Percentiles rank a stretch among this genome's conserved stretches.
Conservation (phyloP, 148 eudicot genomes). For the Diospyros lotus region DNA sequence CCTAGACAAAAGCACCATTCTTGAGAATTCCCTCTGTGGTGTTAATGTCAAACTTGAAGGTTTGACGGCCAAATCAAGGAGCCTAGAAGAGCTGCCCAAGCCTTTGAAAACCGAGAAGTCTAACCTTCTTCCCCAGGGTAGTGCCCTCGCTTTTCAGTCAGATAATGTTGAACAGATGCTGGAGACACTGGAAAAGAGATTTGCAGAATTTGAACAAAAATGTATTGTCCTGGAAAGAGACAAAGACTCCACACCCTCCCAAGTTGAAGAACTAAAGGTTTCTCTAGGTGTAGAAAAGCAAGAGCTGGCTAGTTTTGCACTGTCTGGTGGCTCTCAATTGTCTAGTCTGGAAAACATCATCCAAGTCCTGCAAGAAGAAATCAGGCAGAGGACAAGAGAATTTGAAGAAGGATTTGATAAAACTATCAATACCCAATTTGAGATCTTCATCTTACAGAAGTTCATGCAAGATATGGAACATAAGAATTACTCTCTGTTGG, state of each 20-base stretch:
- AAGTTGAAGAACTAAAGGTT: constrained; percentile 53
- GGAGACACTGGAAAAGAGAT: constrained; percentile 58
- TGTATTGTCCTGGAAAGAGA: constrained; percentile 63
- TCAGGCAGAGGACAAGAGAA: constrained; percentile 55
- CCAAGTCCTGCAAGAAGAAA: constrained; percentile 63
- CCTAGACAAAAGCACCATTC: constrained; percentile 57
- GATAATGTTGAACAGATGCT: constrained; percentile 64
- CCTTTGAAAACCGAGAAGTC: constrained; percentile 60
- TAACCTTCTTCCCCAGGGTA: constrained; percentile 60
- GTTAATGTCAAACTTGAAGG: constrained; percentile 78
- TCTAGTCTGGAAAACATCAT: constrained; percentile 60
- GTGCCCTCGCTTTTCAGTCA: constrained; percentile 46
- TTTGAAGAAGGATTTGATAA: constrained; percentile 85
- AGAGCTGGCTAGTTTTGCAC: constrained; percentile 39
- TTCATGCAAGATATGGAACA: constrained; percentile 91
- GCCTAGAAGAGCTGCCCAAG: constrained; percentile 73
- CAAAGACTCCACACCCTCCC: constrained; percentile 46
- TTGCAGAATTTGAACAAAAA: constrained; percentile 59
- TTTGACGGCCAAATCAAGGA: constrained; percentile 74
- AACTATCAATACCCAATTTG: constrained; percentile 78
- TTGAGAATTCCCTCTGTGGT: constrained; percentile 65
- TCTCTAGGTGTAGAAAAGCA: constrained; percentile 65
- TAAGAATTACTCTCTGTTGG: constrained; percentile 52
- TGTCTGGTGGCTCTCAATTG: constrained; percentile 51
- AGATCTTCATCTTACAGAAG: constrained; percentile 76